phyloP scores from a whole-genome alignment of 805 yeast genomes.

The Starmerella asiatica region DNA sequence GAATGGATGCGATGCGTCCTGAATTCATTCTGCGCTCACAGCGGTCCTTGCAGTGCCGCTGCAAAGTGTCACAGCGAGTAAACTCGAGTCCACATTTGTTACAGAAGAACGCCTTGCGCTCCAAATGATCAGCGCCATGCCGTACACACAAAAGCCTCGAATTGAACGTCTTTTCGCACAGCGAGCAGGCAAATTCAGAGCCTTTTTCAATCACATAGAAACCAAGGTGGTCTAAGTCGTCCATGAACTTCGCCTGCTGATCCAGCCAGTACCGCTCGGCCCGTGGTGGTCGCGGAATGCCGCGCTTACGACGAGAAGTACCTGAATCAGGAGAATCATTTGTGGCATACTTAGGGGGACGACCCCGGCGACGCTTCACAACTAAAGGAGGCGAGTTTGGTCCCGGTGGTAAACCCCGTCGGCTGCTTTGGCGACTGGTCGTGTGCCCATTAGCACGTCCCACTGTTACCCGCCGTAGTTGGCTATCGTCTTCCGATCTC shows the following conservation, averaged over 20 bases:
- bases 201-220: constrained; percentile 1
- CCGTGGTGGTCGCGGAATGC: constrained; percentile 3
- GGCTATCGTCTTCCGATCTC: too few relatives aligned
- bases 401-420: too few relatives aligned
- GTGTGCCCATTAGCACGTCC: too few relatives aligned
- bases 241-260: constrained; percentile 9
- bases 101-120: not conserved
- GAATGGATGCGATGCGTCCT: too few relatives aligned
- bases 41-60: constrained; percentile 1
- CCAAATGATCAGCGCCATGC: constrained; percentile 1
- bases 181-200: not conserved
- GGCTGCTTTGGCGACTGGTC: too few relatives aligned
- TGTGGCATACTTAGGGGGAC: not conserved
- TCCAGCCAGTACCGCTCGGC: constrained; percentile 13
- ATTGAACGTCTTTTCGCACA: not conserved
- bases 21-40: not conserved
- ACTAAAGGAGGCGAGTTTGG: too few relatives aligned
- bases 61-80: constrained; percentile 1
- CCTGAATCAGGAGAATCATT: too few relatives aligned
- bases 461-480: too few relatives aligned
- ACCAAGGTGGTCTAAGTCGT: constrained; percentile 3
- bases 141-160: not conserved
- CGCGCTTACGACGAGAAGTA: not conserved
- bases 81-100: constrained; percentile 1
- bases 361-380: not conserved